Evolutionary conservation across 176 grass and related monocot genomes (phyloP).

Genomic region (Juncus inflexus): DNA sequence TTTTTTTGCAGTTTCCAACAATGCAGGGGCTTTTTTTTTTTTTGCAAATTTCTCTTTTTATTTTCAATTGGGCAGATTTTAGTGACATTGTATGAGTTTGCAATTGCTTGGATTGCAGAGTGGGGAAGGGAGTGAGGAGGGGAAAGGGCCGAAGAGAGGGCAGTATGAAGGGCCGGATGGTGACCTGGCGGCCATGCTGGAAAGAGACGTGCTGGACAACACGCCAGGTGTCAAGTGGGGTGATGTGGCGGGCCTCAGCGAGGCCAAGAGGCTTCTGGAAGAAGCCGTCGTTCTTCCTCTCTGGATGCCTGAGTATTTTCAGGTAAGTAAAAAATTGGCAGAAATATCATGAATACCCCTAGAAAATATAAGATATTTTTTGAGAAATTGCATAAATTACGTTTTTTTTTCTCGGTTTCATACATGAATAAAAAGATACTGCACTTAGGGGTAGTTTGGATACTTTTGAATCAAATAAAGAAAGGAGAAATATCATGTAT

Average conservation of each 20-base stretch:
- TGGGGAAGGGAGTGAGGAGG: conserved; percentile 67
- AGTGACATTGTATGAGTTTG: not conserved
- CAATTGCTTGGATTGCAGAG: conserved; percentile 39
- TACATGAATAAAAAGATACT: too few relatives aligned
- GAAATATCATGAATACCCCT: too few relatives aligned
- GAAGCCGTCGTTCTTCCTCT: conserved; percentile 98
- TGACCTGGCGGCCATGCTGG: conserved; percentile 95
- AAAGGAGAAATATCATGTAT: too few relatives aligned
- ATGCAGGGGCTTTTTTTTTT: too few relatives aligned
- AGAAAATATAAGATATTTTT: too few relatives aligned
- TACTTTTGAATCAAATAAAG: too few relatives aligned
- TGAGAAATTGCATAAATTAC: too few relatives aligned
- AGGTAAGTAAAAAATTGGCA: conserved; percentile 35
- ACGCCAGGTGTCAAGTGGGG: conserved; percentile 95
- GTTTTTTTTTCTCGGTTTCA: too few relatives aligned
- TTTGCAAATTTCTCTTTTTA: not conserved
- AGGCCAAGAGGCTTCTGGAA: conserved; percentile 97
- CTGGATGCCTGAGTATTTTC: conserved; percentile 99
- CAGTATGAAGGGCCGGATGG: conserved; percentile 90
- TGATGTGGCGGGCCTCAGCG: conserved; percentile 94
- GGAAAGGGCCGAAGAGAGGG: conserved; percentile 53
- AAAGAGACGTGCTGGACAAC: conserved; percentile 95
- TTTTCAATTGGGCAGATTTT: not conserved
- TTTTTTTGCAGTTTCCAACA: too few relatives aligned
- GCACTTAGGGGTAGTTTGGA: too few relatives aligned